Evolutionary conservation across 306 rosid species (phyloP), one percentile per base, ranked within the genome.

Genomic region (Luffa aegyptiaca): DNA sequence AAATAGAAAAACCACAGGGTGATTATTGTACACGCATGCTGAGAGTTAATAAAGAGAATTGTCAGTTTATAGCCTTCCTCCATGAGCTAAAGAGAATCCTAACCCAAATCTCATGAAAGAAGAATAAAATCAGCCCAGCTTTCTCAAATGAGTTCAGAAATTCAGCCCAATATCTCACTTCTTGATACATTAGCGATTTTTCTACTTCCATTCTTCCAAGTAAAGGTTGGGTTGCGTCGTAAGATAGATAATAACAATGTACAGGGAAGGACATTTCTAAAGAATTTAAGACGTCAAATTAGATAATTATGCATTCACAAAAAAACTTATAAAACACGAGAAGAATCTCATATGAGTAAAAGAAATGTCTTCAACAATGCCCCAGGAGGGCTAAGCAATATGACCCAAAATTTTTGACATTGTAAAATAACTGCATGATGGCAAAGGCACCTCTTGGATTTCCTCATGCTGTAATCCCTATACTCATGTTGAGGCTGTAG

Each of bases 401-500:
- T 33, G 41, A 49, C 61, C 61, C 13, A 74, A 74, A 74, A 33
- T 2, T 75, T 52, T 52, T 17, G 8, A 53, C 5, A 18, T 3
- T 4, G 35, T 52, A 53, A 53, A 52, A 52, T 10, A 71, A 20
- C 33, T n/a, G 57, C 52, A 46, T 20, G 20, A 71, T 53, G 64
- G 35, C 62, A 53, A 71, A 45, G 17, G 17, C 17, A 52, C 48
- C 79, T 77, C 70, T 39, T 39, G 16, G 72, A 26, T 61, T 81
- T 48, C 76, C 35, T 12, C 59, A 36, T 49, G 35, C 37, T 53
- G 45, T 64, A n/a, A 44, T 46, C 16, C 81, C 73, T 77, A 77
- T 65, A 76, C 64, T 57, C 78, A 78, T 17, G 63, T 26, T 16
- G 57, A 41, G 41, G 84, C 78, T 49, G 16, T 42, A 68, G 12